Percentiles rank a stretch among this genome's conserved stretches.
phyloP scores from a whole-genome alignment of 768 basidiomycete species.

The Amanita rimosa region DNA sequence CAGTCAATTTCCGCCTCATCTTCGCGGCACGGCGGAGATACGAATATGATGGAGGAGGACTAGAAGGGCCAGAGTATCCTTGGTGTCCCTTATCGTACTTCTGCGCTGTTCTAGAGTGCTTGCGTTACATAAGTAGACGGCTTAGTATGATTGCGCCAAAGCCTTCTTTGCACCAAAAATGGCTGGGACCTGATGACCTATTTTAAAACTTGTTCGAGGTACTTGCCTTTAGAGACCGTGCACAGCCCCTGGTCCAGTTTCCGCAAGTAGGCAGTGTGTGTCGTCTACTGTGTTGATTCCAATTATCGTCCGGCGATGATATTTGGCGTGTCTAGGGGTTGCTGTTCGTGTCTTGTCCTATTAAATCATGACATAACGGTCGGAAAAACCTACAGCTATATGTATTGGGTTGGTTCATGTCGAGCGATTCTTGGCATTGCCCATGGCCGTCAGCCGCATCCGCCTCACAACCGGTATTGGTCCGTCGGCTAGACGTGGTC shows the following conservation, averaged over 20 bases:
- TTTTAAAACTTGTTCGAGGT: not conserved
- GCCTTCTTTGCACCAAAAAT: not conserved
- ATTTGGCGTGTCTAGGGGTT: not conserved
- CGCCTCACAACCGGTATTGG: not conserved
- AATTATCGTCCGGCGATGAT: not conserved
- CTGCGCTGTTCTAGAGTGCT: not conserved
- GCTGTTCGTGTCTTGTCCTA: not conserved
- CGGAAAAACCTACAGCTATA: not conserved
- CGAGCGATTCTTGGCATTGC: not conserved
- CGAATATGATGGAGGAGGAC: constrained; percentile 21
- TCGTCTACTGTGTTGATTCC: not conserved
- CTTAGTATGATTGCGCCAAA: not conserved
- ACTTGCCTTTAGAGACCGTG: not conserved
- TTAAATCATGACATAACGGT: not conserved
- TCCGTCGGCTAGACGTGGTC: not conserved
- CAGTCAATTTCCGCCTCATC: constrained; percentile 9
- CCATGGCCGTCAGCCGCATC: not conserved
- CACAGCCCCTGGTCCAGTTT: not conserved
- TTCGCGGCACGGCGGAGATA: constrained; percentile 13
- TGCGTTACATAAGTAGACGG: not conserved
- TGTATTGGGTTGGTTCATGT: not conserved
- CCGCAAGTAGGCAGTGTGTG: not conserved
- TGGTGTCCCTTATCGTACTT: constrained; percentile 1
- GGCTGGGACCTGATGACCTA: not conserved
- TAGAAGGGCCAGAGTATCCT: constrained; percentile 5